Conservation (phyloP, 1,139 yeast species). For the Zygosaccharomyces pseudobailii region DNA sequence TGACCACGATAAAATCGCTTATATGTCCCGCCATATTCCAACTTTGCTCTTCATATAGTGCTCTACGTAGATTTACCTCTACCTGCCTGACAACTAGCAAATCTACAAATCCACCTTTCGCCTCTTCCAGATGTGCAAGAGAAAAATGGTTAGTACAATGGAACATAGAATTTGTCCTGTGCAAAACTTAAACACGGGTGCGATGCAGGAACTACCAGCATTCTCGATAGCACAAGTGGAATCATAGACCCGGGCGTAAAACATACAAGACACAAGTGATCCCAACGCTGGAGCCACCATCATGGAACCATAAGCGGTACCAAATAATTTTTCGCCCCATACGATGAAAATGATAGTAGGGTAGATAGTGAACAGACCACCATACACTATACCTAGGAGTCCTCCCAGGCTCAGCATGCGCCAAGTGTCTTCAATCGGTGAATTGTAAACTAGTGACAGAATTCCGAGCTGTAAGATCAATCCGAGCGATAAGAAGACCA, state of each 20-base stretch:
- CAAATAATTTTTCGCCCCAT: slow-evolving; percentile 89
- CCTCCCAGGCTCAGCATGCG: slow-evolving; percentile 42
- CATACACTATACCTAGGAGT: slow-evolving; percentile 69
- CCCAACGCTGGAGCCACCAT: slow-evolving; percentile 92
- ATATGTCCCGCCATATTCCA: background rate
- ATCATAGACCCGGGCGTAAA: slow-evolving; percentile 69
- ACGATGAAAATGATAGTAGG: slow-evolving; percentile 78
- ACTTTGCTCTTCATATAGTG: background rate
- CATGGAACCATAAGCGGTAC: slow-evolving; percentile 90
- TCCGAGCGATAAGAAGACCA: slow-evolving; percentile 42
- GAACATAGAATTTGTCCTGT: slow-evolving; percentile 14
- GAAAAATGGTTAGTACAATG: slow-evolving; percentile 12
- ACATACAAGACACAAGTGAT: slow-evolving; percentile 60
- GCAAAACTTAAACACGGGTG: slow-evolving; percentile 18
- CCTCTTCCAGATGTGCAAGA: slow-evolving; percentile 14
- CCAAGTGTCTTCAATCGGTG: slow-evolving; percentile 8
- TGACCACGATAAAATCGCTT: too few relatives aligned
- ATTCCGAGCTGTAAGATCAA: slow-evolving; percentile 40
- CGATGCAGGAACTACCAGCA: slow-evolving; percentile 15
- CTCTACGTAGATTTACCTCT: background rate
- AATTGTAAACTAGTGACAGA: slow-evolving; percentile 12
- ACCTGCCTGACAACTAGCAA: background rate
- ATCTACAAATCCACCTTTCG: slow-evolving; percentile 4
- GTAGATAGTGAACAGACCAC: slow-evolving; percentile 76
- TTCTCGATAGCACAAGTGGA: slow-evolving; percentile 20